Conservation (phyloP, 192 early-diverging fungal species). For the Radiomyces spectabilis region DNA sequence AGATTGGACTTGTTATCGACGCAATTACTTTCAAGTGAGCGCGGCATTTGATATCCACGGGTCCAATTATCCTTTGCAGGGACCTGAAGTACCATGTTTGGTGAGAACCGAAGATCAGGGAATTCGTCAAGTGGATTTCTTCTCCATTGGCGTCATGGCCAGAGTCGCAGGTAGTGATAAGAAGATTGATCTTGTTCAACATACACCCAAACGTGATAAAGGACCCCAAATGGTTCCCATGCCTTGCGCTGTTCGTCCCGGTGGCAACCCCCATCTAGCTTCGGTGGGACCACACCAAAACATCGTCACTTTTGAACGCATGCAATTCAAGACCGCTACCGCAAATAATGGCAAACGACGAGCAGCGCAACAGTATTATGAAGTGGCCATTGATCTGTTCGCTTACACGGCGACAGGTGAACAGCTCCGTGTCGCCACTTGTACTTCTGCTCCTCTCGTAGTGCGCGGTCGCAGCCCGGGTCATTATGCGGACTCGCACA, state of each 20-base stretch:
- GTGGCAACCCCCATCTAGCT: constrained; percentile 43
- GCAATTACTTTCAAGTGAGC: constrained; percentile 91
- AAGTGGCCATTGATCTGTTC: constrained; percentile 62
- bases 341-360: constrained; percentile 86
- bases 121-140: constrained; percentile 36
- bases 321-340: constrained; percentile 93
- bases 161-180: constrained; percentile 59
- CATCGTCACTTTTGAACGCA: constrained; percentile 71
- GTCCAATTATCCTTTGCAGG: constrained; percentile 22
- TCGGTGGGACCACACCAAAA: constrained; percentile 38
- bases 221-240: constrained; percentile 75
- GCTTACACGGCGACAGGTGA: constrained; percentile 55
- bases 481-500: constrained; percentile 63
- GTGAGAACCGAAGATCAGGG: constrained; percentile 45
- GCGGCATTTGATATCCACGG: constrained; percentile 41
- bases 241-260: constrained; percentile 47
- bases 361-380: constrained; percentile 89
- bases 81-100: constrained; percentile 57
- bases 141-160: constrained; percentile 71
- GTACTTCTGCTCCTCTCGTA: constrained; percentile 68
- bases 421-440: constrained; percentile 48
- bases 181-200: constrained; percentile 75
- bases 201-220: constrained; percentile 90
- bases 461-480: constrained; percentile 86
- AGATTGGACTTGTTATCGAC: constrained; percentile 89